These are phyloP conservation scores for Emmonsiellopsis sp. DNA, from an alignment of 2,329 filamentous ascomycete species.

Conservation along the genomic window DNA sequence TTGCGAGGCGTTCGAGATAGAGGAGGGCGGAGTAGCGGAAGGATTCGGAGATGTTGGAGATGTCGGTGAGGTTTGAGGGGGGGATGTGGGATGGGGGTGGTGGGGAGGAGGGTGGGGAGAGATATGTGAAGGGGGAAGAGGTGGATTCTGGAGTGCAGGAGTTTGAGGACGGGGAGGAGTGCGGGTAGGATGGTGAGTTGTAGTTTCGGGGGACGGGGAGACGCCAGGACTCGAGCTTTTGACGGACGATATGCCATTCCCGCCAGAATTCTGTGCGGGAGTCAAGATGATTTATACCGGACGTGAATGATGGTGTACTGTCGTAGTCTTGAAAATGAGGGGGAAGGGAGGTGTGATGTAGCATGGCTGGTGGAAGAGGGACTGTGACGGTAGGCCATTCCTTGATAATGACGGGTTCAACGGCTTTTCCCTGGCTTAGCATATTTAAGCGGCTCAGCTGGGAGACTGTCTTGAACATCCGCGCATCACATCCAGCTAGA, in stretches of 20 bases:
- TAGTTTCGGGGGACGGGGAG: constrained; percentile 38
- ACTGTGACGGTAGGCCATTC: constrained; percentile 19
- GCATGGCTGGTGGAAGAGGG: constrained; percentile 27
- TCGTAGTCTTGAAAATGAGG: constrained; percentile 31
- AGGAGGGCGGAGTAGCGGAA: constrained; percentile 84
- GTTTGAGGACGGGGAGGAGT: constrained; percentile 1
- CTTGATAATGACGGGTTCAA: constrained; percentile 17
- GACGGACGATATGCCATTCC: constrained; percentile 66
- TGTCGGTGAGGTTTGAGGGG: constrained; percentile 58
- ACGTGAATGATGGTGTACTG: not conserved
- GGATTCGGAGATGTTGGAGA: constrained; percentile 76
- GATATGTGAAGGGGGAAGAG: constrained; percentile 16
- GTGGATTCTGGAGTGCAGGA: constrained; percentile 9
- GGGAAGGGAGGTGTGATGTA: constrained; percentile 23
- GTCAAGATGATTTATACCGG: constrained; percentile 34
- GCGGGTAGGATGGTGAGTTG: not conserved
- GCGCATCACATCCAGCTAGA: constrained; percentile 75
- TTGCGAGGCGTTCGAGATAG: constrained; percentile 80
- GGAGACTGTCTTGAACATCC: constrained; percentile 77
- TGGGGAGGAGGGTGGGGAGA: constrained; percentile 21
- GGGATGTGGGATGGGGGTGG: constrained; percentile 28
- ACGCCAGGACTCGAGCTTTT: constrained; percentile 71
- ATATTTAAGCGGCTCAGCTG: constrained; percentile 78
- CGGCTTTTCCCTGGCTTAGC: constrained; percentile 58
- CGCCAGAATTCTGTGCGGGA: constrained; percentile 59